A percentile compares a stretch with the other conserved stretches of the same genome.
Conservation (phyloP, 108 stramenopile species). For the Fistulifera pelliculosa region DNA sequence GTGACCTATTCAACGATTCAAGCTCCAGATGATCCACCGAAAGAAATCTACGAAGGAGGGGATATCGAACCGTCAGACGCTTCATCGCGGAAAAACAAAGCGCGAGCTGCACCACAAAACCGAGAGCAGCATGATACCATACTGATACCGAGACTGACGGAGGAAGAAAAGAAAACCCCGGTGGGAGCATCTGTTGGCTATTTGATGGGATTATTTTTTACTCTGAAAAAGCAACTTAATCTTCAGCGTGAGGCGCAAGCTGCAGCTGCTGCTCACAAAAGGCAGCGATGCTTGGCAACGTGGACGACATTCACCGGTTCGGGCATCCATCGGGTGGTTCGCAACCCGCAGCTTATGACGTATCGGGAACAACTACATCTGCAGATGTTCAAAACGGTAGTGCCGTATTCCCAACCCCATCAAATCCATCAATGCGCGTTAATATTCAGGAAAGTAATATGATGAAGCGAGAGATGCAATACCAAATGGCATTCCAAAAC, state of each 20-base stretch:
- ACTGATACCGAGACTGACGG: conserved; percentile 52
- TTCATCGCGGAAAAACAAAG: background rate
- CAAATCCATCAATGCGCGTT: conserved; percentile 18
- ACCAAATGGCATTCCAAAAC: conserved; percentile 69
- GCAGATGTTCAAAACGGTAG: background rate
- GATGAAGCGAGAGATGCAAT: conserved; percentile 84
- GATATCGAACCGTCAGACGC: background rate
- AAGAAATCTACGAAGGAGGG: background rate
- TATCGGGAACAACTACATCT: background rate
- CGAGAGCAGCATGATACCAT: conserved; percentile 18
- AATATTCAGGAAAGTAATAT: conserved; percentile 60
- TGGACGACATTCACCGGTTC: no score
- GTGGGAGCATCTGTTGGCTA: conserved; percentile 73
- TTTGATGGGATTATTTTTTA: conserved; percentile 76
- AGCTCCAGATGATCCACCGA: background rate
- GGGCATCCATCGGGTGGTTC: background rate
- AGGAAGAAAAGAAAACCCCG: conserved; percentile 62
- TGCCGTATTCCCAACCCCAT: background rate
- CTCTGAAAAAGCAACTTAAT: conserved; percentile 61
- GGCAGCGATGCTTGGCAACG: background rate
- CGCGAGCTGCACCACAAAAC: background rate
- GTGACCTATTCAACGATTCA: conserved; percentile 31
- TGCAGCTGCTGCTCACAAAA: conserved; percentile 5
- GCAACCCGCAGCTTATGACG: background rate
- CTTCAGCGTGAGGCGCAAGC: conserved; percentile 33